A percentile compares a stretch with the other conserved stretches of the same genome.
phyloP scores from a whole-genome alignment of 2,329 filamentous ascomycete genomes.

The Periconia digitata region DNA sequence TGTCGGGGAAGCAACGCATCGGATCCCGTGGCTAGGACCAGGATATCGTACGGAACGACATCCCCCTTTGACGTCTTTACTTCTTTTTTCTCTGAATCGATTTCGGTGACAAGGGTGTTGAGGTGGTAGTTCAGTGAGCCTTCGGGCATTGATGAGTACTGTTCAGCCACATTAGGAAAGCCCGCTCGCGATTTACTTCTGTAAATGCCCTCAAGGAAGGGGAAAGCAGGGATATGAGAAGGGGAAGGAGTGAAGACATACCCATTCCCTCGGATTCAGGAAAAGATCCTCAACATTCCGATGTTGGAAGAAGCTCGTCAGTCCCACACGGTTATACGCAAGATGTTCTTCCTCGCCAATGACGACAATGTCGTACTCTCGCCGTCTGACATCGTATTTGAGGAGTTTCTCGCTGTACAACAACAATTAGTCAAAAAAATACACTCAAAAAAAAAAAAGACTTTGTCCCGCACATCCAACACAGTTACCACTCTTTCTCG shows the following conservation, averaged over 20 bases:
- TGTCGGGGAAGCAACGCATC: slow-evolving; percentile 73
- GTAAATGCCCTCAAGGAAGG: no score
- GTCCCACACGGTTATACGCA: slow-evolving; percentile 86
- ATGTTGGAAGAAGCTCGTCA: slow-evolving; percentile 88
- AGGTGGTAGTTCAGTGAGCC: slow-evolving; percentile 73
- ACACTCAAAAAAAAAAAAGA: no score
- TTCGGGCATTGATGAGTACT: slow-evolving; percentile 69
- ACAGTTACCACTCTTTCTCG: no score
- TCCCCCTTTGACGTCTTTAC: slow-evolving; percentile 72
- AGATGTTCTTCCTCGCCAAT: slow-evolving; percentile 86
- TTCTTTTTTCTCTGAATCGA: slow-evolving; percentile 64
- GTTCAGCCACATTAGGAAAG: slow-evolving; percentile 5
- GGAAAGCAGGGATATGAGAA: neutral
- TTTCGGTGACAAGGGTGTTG: slow-evolving; percentile 71
- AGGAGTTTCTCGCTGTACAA: slow-evolving; percentile 82
- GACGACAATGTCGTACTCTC: slow-evolving; percentile 79
- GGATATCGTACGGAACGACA: slow-evolving; percentile 72
- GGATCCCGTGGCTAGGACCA: slow-evolving; percentile 84
- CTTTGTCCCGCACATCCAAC: neutral
- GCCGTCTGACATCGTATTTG: slow-evolving; percentile 74
- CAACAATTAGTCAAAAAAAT: slow-evolving; percentile 1
- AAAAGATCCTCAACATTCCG: slow-evolving; percentile 85
- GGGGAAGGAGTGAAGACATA: slow-evolving; percentile 32
- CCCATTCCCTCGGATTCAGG: slow-evolving; percentile 82
- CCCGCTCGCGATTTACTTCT: no score